Evolutionary conservation across 495 filamentous ascomycete genomes (phyloP), one percentile per base, ranked within the genome.

Genomic region (Aspergillus asperescens): DNA sequence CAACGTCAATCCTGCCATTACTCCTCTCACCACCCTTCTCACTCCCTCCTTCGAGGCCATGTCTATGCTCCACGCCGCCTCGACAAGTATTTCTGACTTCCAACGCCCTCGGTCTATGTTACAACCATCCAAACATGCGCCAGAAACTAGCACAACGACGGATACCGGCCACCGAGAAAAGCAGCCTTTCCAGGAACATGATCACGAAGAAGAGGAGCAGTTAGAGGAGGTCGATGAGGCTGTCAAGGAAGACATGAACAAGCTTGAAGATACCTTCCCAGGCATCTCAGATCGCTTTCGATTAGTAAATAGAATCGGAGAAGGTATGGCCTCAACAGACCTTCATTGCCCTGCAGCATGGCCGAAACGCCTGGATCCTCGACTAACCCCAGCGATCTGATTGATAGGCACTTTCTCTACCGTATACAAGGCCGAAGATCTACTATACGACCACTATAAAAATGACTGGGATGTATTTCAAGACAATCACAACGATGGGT

Each of bases 361-460:
- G 38, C 13, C 48, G 48, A 31, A n/a, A 3, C 15, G 29, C 29
- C 2, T 24, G 12, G 20, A 20, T 37, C 19, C 12, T 19, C 34
- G 31, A 25, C 31, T 38, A 42, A 44, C 9, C 12, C 1, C 9
- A 18, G n/a, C 50, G 4, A 41, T 57, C 59, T 35, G 68, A 49
- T 46, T 8, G 20, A 53, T 51, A 92, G 88, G 90, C 29, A 99
- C 93, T 15, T 99, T 99, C 62, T 96, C 92, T 0, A 96, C 92
- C 9, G 93, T 99, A 0, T 99, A 97, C 72, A 97, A 97, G 66
- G 93, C 93, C 28, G 93, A 99, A 69, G 94, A 99, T 65, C 72
- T 96, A n/a, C 76, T 81, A 22, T 96, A 96, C 62, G 79, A 95
- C 45, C 66, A 78, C 38, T 94, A 89, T 69, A 69, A 85, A 34